phyloP scores from a whole-genome alignment of 1,284 basidiomycete species.

The Ceratobasidium papillatum region DNA sequence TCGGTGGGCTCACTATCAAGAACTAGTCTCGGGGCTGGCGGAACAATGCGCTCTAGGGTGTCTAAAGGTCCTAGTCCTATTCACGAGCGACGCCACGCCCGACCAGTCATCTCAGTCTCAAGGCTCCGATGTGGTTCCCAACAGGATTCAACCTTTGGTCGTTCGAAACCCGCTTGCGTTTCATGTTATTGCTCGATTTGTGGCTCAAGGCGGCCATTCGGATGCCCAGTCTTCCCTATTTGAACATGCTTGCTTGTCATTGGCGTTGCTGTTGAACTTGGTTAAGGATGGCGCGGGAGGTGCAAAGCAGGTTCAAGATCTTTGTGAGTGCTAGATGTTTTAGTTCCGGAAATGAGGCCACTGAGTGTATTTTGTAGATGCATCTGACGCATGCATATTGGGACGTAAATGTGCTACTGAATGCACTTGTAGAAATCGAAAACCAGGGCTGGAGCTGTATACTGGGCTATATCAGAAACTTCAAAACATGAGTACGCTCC shows the following conservation, averaged over 20 bases:
- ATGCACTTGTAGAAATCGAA: constrained; percentile 30
- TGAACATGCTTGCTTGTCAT: constrained; percentile 72
- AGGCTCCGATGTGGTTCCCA: constrained; percentile 57
- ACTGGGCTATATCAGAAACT: constrained; percentile 3
- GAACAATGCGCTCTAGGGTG: constrained; percentile 23
- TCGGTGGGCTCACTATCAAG: neutral
- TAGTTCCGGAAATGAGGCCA: constrained; percentile 31
- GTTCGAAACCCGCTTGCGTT: constrained; percentile 54
- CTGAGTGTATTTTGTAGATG: constrained; percentile 50
- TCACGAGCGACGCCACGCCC: constrained; percentile 43
- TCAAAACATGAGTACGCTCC: constrained; percentile 9
- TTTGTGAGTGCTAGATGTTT: constrained; percentile 54
- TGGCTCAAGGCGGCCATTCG: constrained; percentile 13
- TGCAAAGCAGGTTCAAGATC: constrained; percentile 58
- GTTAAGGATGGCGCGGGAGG: constrained; percentile 65
- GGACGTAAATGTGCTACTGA: constrained; percentile 15
- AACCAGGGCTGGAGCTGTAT: constrained; percentile 11
- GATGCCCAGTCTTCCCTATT: constrained; percentile 47
- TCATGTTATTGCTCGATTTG: constrained; percentile 28
- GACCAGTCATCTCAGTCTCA: constrained; percentile 53
- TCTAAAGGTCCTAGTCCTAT: constrained; percentile 19
- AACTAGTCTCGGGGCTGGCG: neutral
- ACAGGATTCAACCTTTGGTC: constrained; percentile 59
- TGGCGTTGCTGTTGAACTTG: constrained; percentile 76
- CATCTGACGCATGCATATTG: constrained; percentile 60